A percentile compares a stretch with the other conserved stretches of the same genome.
Evolutionary conservation across 2,329 filamentous ascomycete species (phyloP).

Genomic region (Exophiala oligosperma): DNA sequence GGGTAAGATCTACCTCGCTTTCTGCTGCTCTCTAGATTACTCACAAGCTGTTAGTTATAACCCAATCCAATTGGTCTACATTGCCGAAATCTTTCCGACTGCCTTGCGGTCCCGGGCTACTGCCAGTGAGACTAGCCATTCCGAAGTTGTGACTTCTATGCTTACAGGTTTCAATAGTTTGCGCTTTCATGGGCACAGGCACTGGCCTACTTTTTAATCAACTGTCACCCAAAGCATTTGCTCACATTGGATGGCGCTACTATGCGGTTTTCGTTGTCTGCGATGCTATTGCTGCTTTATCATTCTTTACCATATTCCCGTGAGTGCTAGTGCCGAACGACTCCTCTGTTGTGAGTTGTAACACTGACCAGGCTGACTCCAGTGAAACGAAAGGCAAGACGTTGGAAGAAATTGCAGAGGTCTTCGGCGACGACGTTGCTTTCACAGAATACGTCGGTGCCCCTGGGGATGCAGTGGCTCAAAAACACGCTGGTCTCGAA

Average conservation of each 20-base stretch:
- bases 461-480: neutral
- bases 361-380: neutral
- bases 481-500: neutral
- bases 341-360: neutral
- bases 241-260: neutral
- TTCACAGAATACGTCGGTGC: neutral
- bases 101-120: neutral
- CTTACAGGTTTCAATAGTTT: neutral
- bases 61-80: conserved; percentile 1
- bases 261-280: conserved; percentile 1
- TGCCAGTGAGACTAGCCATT: neutral
- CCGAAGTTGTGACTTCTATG: neutral
- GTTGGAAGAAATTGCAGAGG: neutral
- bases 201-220: neutral
- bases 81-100: neutral
- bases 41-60: neutral
- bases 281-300: neutral
- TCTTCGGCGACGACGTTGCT: neutral
- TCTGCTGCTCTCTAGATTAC: neutral
- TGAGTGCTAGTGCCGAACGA: neutral
- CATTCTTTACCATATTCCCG: neutral
- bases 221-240: neutral
- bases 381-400: conserved; percentile 2
- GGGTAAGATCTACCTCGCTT: neutral
- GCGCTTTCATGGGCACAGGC: conserved; percentile 1